Evolutionary conservation across 2,329 filamentous ascomycete genomes (phyloP), one percentile per base, ranked within the genome.

Genomic region (Xylaria sp.): DNA sequence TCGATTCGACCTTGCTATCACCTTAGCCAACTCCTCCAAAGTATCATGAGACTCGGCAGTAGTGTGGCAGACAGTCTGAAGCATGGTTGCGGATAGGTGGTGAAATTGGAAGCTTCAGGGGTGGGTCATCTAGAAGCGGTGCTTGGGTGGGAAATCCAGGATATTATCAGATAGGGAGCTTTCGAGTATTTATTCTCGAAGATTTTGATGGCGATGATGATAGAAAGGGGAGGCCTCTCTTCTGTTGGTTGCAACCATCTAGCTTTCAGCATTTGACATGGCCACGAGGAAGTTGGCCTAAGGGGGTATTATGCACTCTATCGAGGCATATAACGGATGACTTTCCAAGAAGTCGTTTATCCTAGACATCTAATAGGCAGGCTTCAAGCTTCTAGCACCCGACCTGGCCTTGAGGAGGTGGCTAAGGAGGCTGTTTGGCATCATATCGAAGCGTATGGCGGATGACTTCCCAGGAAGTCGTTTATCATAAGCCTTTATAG

Each of bases 121-220:
- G 56, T 48, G 56, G 56, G 48, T 59, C 56, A 48, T 59, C 56
- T 59, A 59, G 56, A 59, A 59, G 56, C 56, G 42, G 56, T 59
- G 42, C 56, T 59, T 59, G 56, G 56, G 56, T 59, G 48, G 56
- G 56, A 59, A 59, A 48, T 59, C 56, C 56, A 48, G 42, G 56
- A 59, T 59, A 59, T 59, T 59, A 59, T 59, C 56, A 59, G 56
- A 59, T 59, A 59, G 56, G 56, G 56, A 48, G 56, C 56, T 59
- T 59, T 59, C 56, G 56, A 59, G 56, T 59, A 59, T 59, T 59
- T 59, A 59, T 59, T 59, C 56, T 59, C 56, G 56, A 48, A 59
- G 56, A 59, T 59, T 59, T 59, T 59, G 39, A 59, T 59, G 56
- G 56, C 42, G 56, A 59, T 48, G 56, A 59, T 59, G 56, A 59